Percentiles rank a stretch among this genome's conserved stretches.
Evolutionary conservation across 805 yeast species (phyloP).

Genomic region (Kodamaea fukazawae): DNA sequence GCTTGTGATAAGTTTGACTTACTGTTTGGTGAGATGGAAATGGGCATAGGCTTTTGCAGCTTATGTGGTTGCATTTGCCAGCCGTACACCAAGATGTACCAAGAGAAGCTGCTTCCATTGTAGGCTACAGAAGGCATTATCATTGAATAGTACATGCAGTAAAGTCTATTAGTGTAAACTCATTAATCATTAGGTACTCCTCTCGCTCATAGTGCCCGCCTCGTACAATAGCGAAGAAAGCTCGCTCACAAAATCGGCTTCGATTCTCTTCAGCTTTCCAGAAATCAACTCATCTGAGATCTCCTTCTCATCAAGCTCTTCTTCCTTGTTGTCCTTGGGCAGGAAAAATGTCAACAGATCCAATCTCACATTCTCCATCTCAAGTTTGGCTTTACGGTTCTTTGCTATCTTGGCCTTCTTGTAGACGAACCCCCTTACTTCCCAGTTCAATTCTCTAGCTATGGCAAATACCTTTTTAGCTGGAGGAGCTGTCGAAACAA

Average conservation of each 20-base stretch:
- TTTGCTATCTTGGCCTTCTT: conserved; percentile 21
- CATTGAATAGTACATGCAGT: no score
- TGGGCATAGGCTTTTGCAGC: no score
- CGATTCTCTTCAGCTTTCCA: conserved; percentile 6
- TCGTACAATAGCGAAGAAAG: conserved; percentile 18
- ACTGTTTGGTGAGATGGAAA: no score
- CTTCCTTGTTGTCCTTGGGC: conserved; percentile 12
- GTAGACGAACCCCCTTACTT: conserved; percentile 32
- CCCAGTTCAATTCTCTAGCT: conserved; percentile 37
- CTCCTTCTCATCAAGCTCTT: conserved; percentile 7
- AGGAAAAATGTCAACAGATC: conserved; percentile 18
- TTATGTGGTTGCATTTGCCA: no score
- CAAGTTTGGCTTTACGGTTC: conserved; percentile 21
- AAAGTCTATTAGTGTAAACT: neutral
- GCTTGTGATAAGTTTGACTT: no score
- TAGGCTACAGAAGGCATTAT: no score
- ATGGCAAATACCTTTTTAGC: conserved; percentile 30
- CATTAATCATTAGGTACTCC: conserved; percentile 3
- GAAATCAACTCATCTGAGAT: conserved; percentile 23
- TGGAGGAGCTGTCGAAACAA: conserved; percentile 25
- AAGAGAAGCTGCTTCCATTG: no score
- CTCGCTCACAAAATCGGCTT: conserved; percentile 20
- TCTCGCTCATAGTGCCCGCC: neutral
- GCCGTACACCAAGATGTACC: no score
- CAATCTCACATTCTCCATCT: conserved; percentile 14